phyloP scores from a whole-genome alignment of 805 yeast genomes.

The Candida chauliodis region DNA sequence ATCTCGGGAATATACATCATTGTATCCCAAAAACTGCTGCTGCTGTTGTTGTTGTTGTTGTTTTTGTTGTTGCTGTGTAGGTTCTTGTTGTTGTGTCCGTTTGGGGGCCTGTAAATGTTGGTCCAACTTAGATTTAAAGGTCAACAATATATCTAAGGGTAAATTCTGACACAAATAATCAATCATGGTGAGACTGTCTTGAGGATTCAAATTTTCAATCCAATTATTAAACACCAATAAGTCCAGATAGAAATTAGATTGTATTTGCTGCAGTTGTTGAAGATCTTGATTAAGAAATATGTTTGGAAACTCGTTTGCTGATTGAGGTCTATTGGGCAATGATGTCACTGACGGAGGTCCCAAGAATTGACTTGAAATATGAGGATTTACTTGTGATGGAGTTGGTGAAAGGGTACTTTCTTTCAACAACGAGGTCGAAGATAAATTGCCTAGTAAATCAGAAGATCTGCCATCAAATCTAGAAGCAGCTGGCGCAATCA shows the following conservation, averaged over 20 bases:
- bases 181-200: slow-evolving; percentile 50
- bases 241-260: slow-evolving; percentile 45
- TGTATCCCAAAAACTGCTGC: neutral
- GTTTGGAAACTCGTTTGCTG: slow-evolving; percentile 37
- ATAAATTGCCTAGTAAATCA: slow-evolving; percentile 6
- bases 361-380: slow-evolving; percentile 3
- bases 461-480: slow-evolving; percentile 2
- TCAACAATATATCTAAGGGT: slow-evolving; percentile 48
- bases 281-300: slow-evolving; percentile 13
- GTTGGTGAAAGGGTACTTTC: slow-evolving; percentile 9
- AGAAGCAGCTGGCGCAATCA: slow-evolving; percentile 16
- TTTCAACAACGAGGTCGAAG: slow-evolving; percentile 7
- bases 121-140: slow-evolving; percentile 48
- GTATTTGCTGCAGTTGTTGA: slow-evolving; percentile 10
- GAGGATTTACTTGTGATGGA: neutral
- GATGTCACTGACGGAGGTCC: slow-evolving; percentile 23
- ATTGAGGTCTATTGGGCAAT: slow-evolving; percentile 39
- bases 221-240: slow-evolving; percentile 48
- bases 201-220: slow-evolving; percentile 48
- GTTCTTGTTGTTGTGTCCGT: slow-evolving; percentile 11
- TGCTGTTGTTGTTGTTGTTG: slow-evolving; percentile 5
- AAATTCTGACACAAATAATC: slow-evolving; percentile 51
- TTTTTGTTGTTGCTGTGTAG: too few species aligned
- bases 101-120: slow-evolving; percentile 21
- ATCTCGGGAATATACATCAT: slow-evolving; percentile 9